Conservation (phyloP, 139 green algal species). For the Picocystis salinarum region DNA sequence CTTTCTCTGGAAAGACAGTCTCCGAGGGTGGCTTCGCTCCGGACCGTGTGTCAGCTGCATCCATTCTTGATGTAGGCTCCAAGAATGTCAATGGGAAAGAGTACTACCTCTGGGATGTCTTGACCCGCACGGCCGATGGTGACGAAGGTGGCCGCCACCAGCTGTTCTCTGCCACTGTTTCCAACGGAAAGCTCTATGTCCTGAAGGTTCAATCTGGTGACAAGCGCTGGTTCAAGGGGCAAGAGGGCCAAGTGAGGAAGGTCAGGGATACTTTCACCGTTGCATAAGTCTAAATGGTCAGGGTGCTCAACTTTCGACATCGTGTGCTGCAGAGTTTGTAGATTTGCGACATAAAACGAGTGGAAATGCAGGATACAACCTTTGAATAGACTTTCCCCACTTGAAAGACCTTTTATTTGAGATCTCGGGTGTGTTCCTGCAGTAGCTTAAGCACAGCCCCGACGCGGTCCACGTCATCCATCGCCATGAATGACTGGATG, state of each 20-base stretch:
- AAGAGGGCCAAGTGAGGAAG: slow-evolving; percentile 38
- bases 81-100: slow-evolving; percentile 84
- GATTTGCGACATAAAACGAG: too few relatives aligned
- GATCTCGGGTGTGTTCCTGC: too few relatives aligned
- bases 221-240: slow-evolving; percentile 93
- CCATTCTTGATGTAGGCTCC: slow-evolving; percentile 59
- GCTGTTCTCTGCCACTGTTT: slow-evolving; percentile 72
- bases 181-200: slow-evolving; percentile 67
- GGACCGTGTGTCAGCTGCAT: slow-evolving; percentile 57
- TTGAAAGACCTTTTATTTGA: too few relatives aligned
- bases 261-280: slow-evolving; percentile 61
- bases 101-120: slow-evolving; percentile 60
- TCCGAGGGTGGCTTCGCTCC: slow-evolving; percentile 87
- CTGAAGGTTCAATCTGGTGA: slow-evolving; percentile 68
- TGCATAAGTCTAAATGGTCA: slow-evolving; percentile 42
- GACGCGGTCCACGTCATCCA: too few relatives aligned
- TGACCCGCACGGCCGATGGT: slow-evolving; percentile 49
- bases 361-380: too few relatives aligned
- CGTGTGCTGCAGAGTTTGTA: too few relatives aligned
- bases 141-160: slow-evolving; percentile 93
- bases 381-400: too few relatives aligned
- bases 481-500: too few relatives aligned
- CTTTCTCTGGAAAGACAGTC: slow-evolving; percentile 42
- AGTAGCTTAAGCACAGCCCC: too few relatives aligned
- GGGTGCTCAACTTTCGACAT: too few relatives aligned